Evolutionary conservation across 495 filamentous ascomycete species (phyloP).

Genomic region (Penicillium riverlandense): DNA sequence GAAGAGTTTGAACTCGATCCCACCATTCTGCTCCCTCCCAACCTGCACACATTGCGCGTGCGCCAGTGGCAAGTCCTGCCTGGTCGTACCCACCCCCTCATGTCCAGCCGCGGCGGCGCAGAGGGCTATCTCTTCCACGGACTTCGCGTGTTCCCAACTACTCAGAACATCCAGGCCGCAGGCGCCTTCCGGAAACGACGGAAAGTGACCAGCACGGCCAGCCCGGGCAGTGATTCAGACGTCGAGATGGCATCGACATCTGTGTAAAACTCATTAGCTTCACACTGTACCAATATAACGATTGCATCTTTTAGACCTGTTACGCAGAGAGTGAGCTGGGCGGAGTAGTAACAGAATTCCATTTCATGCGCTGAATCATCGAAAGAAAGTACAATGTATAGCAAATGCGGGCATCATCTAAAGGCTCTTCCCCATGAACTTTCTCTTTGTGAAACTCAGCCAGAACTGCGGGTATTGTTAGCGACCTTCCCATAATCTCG

Average conservation of each 20-base stretch:
- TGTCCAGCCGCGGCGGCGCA: constrained; percentile 80
- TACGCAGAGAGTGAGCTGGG: not conserved
- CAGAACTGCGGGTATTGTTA: constrained; percentile 58
- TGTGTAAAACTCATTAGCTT: not conserved
- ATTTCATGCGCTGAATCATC: constrained; percentile 28
- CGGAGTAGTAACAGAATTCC: constrained; percentile 3
- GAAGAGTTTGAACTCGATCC: constrained; percentile 80
- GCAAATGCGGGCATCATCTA: constrained; percentile 26
- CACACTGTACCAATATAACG: constrained; percentile 14
- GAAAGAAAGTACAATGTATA: constrained; percentile 18
- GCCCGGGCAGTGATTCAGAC: constrained; percentile 22
- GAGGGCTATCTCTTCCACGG: constrained; percentile 89
- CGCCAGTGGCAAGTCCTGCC: constrained; percentile 86
- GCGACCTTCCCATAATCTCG: not conserved
- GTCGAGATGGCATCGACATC: constrained; percentile 25
- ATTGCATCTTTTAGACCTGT: not conserved
- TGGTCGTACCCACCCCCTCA: constrained; percentile 84
- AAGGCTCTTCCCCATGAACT: constrained; percentile 96
- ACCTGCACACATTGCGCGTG: constrained; percentile 67
- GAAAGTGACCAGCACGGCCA: constrained; percentile 23
- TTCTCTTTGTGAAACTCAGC: constrained; percentile 96
- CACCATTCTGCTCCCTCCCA: constrained; percentile 68
- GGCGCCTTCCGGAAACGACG: constrained; percentile 56
- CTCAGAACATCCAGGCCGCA: constrained; percentile 71
- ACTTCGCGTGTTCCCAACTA: constrained; percentile 68